Evolutionary conservation across 2,329 filamentous ascomycete genomes (phyloP).

Genomic region (Pseudocercospora fuligena): DNA sequence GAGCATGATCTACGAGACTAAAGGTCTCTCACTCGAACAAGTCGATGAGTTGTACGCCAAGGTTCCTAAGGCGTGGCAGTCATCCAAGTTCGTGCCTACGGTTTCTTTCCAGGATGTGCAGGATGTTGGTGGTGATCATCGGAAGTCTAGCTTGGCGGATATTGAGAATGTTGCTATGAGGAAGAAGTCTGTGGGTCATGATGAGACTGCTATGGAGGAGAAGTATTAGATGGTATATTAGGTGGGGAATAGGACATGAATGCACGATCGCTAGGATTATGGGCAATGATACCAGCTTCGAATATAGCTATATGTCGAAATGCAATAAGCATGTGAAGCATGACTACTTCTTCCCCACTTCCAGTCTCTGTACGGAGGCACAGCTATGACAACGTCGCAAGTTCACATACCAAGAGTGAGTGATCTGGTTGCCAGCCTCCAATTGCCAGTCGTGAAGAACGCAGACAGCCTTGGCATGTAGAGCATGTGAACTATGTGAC

Average conservation of each 20-base stretch:
- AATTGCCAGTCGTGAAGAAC: no score
- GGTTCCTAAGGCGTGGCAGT: conserved; percentile 63
- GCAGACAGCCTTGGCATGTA: no score
- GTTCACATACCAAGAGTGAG: no score
- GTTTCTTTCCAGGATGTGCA: conserved; percentile 53
- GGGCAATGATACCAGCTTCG: neutral
- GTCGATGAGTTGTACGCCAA: conserved; percentile 79
- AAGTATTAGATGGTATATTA: neutral
- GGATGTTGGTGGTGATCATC: conserved; percentile 40
- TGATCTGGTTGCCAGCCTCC: no score
- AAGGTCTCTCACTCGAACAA: conserved; percentile 80
- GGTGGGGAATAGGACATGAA: neutral
- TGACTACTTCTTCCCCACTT: no score
- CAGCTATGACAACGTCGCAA: no score
- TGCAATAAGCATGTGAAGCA: conserved; percentile 2
- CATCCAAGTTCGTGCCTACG: conserved; percentile 55
- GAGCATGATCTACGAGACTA: conserved; percentile 74
- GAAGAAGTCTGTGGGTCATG: conserved; percentile 42
- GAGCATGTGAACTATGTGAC: no score
- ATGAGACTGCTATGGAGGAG: conserved; percentile 27
- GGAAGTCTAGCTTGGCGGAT: conserved; percentile 39
- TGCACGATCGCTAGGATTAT: neutral
- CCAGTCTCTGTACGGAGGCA: no score
- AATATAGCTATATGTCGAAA: neutral
- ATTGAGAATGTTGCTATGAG: conserved; percentile 40